Percentiles rank a stretch among this genome's conserved stretches.
These are phyloP conservation scores for Pichia sp. DNA, from an alignment of 1,139 yeast species.

Conservation along the genomic window DNA sequence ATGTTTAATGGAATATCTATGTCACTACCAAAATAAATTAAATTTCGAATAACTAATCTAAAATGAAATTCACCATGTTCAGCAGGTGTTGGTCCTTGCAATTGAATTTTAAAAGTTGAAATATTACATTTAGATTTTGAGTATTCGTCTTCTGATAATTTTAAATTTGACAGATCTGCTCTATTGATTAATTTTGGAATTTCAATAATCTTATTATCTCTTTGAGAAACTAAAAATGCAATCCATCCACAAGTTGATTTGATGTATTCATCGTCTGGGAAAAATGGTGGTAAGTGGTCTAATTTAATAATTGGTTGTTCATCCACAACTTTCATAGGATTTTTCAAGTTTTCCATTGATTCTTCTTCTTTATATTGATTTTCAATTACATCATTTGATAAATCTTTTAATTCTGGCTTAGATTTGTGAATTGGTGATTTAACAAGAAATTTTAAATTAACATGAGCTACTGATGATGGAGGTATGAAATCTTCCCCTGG, in stretches of 20 bases:
- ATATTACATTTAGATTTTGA: slow-evolving; percentile 44
- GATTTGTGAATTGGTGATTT: slow-evolving; percentile 66
- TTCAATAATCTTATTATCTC: slow-evolving; percentile 74
- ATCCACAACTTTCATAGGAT: slow-evolving; percentile 63
- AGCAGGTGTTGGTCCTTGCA: slow-evolving; percentile 67
- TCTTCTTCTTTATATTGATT: slow-evolving; percentile 41
- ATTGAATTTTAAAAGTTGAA: slow-evolving; percentile 68
- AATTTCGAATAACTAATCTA: slow-evolving; percentile 56
- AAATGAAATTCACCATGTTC: slow-evolving; percentile 56
- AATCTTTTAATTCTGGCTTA: slow-evolving; percentile 39
- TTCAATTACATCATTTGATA: slow-evolving; percentile 32
- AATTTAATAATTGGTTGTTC: slow-evolving; percentile 60
- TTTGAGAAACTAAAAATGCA: slow-evolving; percentile 61
- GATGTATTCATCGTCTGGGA: slow-evolving; percentile 46
- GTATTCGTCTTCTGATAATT: slow-evolving; percentile 45
- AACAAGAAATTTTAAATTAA: slow-evolving; percentile 67
- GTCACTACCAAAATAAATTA: slow-evolving; percentile 67
- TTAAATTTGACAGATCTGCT: slow-evolving; percentile 50
- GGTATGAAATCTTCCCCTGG: slow-evolving; percentile 82
- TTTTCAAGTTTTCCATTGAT: slow-evolving; percentile 57
- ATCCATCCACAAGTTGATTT: slow-evolving; percentile 46
- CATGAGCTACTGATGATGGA: slow-evolving; percentile 67
- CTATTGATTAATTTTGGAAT: slow-evolving; percentile 52
- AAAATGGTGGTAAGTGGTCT: slow-evolving; percentile 60
- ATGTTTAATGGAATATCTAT: slow-evolving; percentile 59